phyloP scores from a whole-genome alignment of 23 red algal genomes.

The Gracilaria domingensis region DNA sequence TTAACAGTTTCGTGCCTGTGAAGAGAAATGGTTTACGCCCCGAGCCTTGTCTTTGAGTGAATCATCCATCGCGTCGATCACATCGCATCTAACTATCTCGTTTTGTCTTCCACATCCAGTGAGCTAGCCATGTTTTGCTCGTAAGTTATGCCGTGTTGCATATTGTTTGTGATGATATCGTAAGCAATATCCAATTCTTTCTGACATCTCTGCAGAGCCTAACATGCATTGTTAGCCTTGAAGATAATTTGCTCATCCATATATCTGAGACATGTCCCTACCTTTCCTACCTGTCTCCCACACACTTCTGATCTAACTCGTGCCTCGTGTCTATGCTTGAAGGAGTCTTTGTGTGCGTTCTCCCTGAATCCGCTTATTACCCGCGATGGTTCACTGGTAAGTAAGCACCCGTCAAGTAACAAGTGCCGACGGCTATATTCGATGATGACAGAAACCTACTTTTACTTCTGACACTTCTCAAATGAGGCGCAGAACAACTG shows the following conservation, averaged over 20 bases:
- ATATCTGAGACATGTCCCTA: neutral
- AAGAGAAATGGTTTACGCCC: conserved; percentile 21
- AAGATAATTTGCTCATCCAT: conserved; percentile 8
- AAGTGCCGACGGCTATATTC: neutral
- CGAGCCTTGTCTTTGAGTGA: neutral
- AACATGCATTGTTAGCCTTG: neutral
- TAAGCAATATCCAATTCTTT: conserved; percentile 5
- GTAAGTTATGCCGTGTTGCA: neutral
- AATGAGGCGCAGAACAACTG: conserved; percentile 29
- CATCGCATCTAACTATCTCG: neutral
- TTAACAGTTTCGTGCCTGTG: neutral
- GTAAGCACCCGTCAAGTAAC: neutral
- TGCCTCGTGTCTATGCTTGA: no score
- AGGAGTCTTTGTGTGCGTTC: no score
- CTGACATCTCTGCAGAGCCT: conserved; percentile 30
- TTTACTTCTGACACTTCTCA: conserved; percentile 39
- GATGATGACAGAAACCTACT: conserved; percentile 35
- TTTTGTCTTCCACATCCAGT: neutral
- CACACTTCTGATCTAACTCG: neutral
- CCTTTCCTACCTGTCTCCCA: neutral
- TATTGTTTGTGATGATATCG: conserved; percentile 19
- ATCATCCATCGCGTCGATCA: neutral
- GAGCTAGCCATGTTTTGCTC: neutral
- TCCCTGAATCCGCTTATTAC: no score
- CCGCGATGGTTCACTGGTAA: neutral